Evolutionary conservation across 805 yeast species (phyloP).

Genomic region (Wickerhamiella alocasiicola): DNA sequence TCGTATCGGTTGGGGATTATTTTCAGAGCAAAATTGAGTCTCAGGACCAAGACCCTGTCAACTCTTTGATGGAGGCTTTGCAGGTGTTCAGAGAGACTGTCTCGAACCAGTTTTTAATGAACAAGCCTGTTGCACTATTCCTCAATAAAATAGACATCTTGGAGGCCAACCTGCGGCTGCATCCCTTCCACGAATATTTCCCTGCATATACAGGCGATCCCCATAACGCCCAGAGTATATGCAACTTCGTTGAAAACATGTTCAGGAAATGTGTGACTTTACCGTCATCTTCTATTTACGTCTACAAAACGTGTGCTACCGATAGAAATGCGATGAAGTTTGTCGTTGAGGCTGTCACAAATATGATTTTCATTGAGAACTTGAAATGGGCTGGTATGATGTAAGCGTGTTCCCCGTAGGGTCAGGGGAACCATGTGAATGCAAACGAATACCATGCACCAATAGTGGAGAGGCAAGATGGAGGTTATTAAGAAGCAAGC

Average conservation of each 20-base stretch:
- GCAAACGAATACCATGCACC: no score
- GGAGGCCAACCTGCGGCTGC: constrained; percentile 49
- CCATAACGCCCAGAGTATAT: constrained; percentile 51
- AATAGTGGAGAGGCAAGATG: no score
- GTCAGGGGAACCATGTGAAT: no score
- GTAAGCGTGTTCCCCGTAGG: constrained; percentile 5
- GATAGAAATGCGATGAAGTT: constrained; percentile 81
- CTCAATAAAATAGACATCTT: constrained; percentile 80
- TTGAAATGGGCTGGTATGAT: constrained; percentile 30
- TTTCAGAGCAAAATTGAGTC: constrained; percentile 39
- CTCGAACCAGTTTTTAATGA: constrained; percentile 71
- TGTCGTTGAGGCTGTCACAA: constrained; percentile 85
- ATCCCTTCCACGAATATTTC: constrained; percentile 55
- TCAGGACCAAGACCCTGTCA: constrained; percentile 22
- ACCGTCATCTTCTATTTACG: constrained; percentile 65
- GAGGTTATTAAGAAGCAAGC: no score
- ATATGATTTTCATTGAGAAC: constrained; percentile 74
- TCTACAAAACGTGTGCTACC: constrained; percentile 91
- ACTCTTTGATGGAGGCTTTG: constrained; percentile 83
- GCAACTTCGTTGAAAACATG: constrained; percentile 55
- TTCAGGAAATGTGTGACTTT: constrained; percentile 52
- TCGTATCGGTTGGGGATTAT: constrained; percentile 80
- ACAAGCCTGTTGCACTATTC: constrained; percentile 81
- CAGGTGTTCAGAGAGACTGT: constrained; percentile 71
- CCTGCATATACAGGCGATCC: constrained; percentile 66